phyloP scores from a whole-genome alignment of 1,284 basidiomycete genomes.

The Ceratobasidium sp. region DNA sequence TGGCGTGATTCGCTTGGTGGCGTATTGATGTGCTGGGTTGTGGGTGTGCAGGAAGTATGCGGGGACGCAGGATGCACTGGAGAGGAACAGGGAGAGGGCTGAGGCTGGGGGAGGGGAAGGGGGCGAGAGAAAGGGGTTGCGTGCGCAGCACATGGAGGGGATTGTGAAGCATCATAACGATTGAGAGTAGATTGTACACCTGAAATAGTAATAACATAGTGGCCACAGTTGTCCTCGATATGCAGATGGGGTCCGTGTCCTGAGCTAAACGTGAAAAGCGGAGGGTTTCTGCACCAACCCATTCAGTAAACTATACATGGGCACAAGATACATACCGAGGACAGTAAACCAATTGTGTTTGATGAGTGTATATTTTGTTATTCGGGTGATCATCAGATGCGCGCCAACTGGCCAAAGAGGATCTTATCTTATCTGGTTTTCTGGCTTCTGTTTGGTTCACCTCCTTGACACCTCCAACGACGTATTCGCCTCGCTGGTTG shows the following conservation, averaged over 20 bases:
- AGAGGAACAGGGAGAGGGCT: slow-evolving; percentile 22
- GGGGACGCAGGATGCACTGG: slow-evolving; percentile 27
- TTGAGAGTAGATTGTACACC: neutral
- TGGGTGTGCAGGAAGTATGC: slow-evolving; percentile 27
- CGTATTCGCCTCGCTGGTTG: neutral
- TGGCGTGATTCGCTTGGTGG: slow-evolving; percentile 1
- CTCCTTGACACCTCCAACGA: slow-evolving; percentile 17
- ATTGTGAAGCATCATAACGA: slow-evolving; percentile 41
- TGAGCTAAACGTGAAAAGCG: too few relatives aligned
- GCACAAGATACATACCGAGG: too few relatives aligned
- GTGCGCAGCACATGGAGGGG: slow-evolving; percentile 35
- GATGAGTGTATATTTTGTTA: neutral
- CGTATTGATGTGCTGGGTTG: neutral
- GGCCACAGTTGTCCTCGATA: too few relatives aligned
- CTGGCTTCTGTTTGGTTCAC: slow-evolving; percentile 14
- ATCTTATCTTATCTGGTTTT: slow-evolving; percentile 42
- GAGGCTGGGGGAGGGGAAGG: neutral
- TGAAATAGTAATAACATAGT: neutral
- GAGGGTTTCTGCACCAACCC: too few relatives aligned
- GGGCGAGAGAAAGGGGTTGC: slow-evolving; percentile 13
- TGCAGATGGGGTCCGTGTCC: too few relatives aligned
- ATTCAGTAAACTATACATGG: too few relatives aligned
- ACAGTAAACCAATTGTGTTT: too few relatives aligned
- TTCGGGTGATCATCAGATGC: neutral
- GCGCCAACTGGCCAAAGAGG: slow-evolving; percentile 9